phyloP scores from a whole-genome alignment of 2,329 filamentous ascomycete species.

The Gnomoniopsis sp. region DNA sequence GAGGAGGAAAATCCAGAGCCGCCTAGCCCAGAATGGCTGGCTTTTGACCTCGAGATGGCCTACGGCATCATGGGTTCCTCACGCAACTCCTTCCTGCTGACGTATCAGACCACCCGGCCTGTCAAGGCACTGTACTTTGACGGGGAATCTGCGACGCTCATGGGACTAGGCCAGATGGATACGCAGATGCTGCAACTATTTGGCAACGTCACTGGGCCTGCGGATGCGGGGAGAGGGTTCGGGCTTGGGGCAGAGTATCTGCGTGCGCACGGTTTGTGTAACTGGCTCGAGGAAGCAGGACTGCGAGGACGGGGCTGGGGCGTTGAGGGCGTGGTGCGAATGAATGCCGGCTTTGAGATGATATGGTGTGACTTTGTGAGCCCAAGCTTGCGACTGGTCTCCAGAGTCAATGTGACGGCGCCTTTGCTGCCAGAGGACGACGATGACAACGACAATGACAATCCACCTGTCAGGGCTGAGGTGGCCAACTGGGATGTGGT shows the following conservation, averaged over 20 bases:
- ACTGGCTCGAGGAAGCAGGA: constrained; percentile 37
- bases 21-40: constrained; percentile 49
- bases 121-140: constrained; percentile 47
- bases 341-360: constrained; percentile 50
- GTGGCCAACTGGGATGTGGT: not conserved
- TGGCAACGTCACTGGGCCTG: constrained; percentile 39
- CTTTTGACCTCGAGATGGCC: constrained; percentile 51
- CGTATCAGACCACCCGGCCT: constrained; percentile 42
- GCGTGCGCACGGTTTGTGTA: constrained; percentile 43
- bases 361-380: constrained; percentile 50
- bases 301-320: constrained; percentile 45
- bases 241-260: constrained; percentile 44
- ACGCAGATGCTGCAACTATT: constrained; percentile 48
- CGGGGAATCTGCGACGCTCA: constrained; percentile 45
- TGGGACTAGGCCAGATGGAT: constrained; percentile 42
- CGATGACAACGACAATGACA: constrained; percentile 8
- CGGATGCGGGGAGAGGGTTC: constrained; percentile 20
- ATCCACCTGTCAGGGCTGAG: not conserved
- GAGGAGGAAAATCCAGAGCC: constrained; percentile 34
- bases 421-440: constrained; percentile 31
- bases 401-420: constrained; percentile 43
- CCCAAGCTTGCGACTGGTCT: constrained; percentile 38
- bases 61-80: constrained; percentile 48
- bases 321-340: constrained; percentile 46
- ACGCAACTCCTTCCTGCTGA: constrained; percentile 42